Conservation (phyloP, 108 stramenopile genomes). For the Epithemia pelagica region DNA sequence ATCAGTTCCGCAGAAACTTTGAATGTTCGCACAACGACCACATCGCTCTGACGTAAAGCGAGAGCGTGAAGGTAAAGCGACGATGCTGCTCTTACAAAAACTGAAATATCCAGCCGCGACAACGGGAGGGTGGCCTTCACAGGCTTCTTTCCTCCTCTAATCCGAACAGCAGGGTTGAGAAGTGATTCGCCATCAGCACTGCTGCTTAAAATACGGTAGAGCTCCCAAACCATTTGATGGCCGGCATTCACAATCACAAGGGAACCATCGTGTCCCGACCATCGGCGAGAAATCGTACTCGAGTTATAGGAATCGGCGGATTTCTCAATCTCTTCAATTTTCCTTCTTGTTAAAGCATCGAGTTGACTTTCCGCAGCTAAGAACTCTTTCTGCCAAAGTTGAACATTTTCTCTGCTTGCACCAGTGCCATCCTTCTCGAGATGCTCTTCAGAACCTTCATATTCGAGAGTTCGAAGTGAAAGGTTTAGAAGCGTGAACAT, state of each 20-base stretch:
- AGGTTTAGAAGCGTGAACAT: slow-evolving; percentile 76
- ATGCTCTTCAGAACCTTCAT: slow-evolving; percentile 60
- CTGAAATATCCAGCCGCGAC: slow-evolving; percentile 51
- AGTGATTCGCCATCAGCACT: slow-evolving; percentile 30
- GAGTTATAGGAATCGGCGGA: slow-evolving; percentile 12
- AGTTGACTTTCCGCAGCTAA: slow-evolving; percentile 1
- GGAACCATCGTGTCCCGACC: slow-evolving; percentile 77
- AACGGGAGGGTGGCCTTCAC: slow-evolving; percentile 17
- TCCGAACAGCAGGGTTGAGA: slow-evolving; percentile 22
- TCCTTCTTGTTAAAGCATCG: slow-evolving; percentile 5
- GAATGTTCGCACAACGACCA: slow-evolving; percentile 54
- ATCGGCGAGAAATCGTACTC: slow-evolving; percentile 60
- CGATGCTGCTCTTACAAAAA: slow-evolving; percentile 76
- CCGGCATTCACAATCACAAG: slow-evolving; percentile 67
- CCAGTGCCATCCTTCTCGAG: slow-evolving; percentile 15
- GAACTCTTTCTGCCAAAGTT: slow-evolving; percentile 9
- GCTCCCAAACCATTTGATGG: slow-evolving; percentile 70
- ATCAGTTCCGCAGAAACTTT: slow-evolving; percentile 70
- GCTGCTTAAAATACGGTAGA: slow-evolving; percentile 44
- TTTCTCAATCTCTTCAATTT: not conserved
- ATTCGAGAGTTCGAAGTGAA: slow-evolving; percentile 67
- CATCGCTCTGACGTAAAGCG: slow-evolving; percentile 65
- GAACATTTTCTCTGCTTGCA: slow-evolving; percentile 3
- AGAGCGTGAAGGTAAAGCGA: slow-evolving; percentile 80
- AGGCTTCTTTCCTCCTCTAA: not conserved